phyloP scores from a whole-genome alignment of 164 flowering plant genomes.

The Sextonia rubra region DNA sequence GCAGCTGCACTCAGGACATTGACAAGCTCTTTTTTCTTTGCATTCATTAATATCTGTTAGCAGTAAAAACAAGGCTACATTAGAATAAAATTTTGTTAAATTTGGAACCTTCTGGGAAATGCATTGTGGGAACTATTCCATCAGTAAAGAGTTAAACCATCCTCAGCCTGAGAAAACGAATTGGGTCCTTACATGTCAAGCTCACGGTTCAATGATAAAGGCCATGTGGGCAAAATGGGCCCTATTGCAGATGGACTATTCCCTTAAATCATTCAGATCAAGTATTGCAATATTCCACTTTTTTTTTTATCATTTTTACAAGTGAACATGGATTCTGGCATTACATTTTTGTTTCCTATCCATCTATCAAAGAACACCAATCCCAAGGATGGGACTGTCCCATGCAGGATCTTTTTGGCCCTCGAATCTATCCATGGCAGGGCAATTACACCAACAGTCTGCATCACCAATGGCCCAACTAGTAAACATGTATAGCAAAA shows the following conservation, averaged over 20 bases:
- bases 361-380: background rate
- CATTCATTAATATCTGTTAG: constrained; percentile 81
- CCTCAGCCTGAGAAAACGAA: background rate
- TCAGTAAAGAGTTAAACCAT: background rate
- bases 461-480: no score
- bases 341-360: no score
- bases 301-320: background rate
- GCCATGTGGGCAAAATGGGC: background rate
- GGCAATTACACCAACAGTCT: no score
- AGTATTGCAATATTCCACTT: background rate
- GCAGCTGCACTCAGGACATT: constrained; percentile 84
- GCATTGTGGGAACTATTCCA: no score
- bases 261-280: background rate
- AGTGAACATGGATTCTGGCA: background rate
- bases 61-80: constrained; percentile 1
- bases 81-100: background rate
- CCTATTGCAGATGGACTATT: background rate
- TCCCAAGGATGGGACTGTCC: background rate
- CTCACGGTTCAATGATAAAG: background rate
- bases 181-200: background rate
- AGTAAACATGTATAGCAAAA: no score
- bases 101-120: background rate
- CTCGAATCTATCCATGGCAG: no score
- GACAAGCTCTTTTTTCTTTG: constrained; percentile 80
- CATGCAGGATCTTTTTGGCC: background rate